Evolutionary conservation across 1,284 basidiomycete species (phyloP), one percentile per base, ranked within the genome.

Genomic region (Pisolithus thermaeus): DNA sequence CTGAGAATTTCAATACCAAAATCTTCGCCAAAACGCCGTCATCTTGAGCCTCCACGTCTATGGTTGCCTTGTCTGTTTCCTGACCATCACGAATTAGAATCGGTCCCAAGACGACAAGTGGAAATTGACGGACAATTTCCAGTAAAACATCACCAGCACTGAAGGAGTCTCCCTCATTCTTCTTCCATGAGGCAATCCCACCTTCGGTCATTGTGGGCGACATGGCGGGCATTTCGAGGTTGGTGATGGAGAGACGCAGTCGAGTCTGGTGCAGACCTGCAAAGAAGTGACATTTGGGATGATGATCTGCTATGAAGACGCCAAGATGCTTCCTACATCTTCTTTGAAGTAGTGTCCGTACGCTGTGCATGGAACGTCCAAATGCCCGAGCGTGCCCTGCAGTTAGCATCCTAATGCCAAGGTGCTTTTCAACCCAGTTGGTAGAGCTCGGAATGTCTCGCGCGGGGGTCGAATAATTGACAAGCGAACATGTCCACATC

Each of bases 41-140:
- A 40, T 98, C 95, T 69, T 93, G 93, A 5, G 96, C 94, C 72
- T 99, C 96, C n/a, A 99, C 95, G 64, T 99, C 96, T 64, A 99
- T 97, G 1, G 94, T 97, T 12, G 96, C 96, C 75, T 98, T 98
- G 80, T 98, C 96, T 37, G 95, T 98, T 80, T 98, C 96, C 94
- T 97, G 66, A 32, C 42, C 56, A 52, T 20, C 51, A 39, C 49
- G 38, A 52, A 36, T 18, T 56, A 7, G 38, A 43, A 27, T 47
- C 39, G 27, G 43, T 43, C 37, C 40, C n/a, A 22, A 20, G 40
- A 46, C 41, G 50, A 42, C 28, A 23, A 14, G 47, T 49, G 54
- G 23, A 25, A 51, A 9, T 40, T 36, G 41, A 80, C 90, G 63
- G 62, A 95, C 94, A 62, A 97, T 92, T 76, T 98, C 95, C 49